A percentile compares a stretch with the other conserved stretches of the same genome.
These are phyloP conservation scores for Metrosideros polymorpha DNA, from an alignment of 441 rosid species.

Conservation along the genomic window DNA sequence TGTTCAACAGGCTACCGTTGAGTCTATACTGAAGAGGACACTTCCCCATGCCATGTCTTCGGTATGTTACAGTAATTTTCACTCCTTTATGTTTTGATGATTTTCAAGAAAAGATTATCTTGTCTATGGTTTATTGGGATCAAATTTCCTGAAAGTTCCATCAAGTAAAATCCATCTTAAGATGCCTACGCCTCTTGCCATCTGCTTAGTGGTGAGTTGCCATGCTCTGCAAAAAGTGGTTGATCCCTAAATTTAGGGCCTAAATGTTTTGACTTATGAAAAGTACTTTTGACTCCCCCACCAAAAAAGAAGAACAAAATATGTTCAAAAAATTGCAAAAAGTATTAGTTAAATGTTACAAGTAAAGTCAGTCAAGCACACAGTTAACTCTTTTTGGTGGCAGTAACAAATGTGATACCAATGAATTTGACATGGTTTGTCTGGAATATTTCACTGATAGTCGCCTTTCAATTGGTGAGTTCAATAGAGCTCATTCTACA, in stretches of 20 bases:
- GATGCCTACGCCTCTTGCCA: background rate
- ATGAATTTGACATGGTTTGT: background rate
- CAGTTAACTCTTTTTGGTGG: background rate
- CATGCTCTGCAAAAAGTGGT: background rate
- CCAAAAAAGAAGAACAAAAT: background rate
- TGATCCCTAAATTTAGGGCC: background rate
- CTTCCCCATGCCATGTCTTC: slow-evolving; percentile 92
- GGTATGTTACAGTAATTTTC: slow-evolving; percentile 21
- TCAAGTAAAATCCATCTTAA: background rate
- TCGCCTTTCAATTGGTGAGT: background rate
- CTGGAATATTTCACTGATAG: background rate
- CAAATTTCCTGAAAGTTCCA: background rate
- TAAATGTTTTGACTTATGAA: background rate
- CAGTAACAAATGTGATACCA: background rate
- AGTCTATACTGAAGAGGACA: slow-evolving; percentile 83
- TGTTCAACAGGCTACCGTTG: slow-evolving; percentile 70
- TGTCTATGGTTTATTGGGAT: background rate
- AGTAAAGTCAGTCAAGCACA: background rate
- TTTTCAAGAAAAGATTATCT: background rate
- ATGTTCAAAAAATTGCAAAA: background rate
- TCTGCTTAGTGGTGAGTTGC: background rate
- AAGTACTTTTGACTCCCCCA: background rate
- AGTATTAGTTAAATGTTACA: background rate
- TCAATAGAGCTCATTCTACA: background rate
- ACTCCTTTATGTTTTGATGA: background rate